Conservation (phyloP, 306 rosid species). For the Astragalus membranaceus region DNA sequence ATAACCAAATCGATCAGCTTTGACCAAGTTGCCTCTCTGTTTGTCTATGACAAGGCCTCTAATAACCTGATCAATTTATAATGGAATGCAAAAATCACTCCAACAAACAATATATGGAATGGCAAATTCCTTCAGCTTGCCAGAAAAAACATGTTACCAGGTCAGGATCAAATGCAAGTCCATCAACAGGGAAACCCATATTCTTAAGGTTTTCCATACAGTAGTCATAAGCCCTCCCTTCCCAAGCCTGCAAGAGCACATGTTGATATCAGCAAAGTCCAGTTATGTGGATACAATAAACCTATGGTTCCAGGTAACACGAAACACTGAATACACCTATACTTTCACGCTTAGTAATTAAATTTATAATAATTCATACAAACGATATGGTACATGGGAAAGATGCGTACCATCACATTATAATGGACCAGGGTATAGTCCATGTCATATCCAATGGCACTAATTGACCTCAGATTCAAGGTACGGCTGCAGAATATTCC, state of each 20-base stretch:
- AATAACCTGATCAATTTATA: conserved; percentile 61
- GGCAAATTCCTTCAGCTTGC: conserved; percentile 21
- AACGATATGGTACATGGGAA: conserved; percentile 4
- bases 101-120: conserved; percentile 13
- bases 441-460: conserved; percentile 99
- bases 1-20: conserved; percentile 96
- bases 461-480: conserved; percentile 86
- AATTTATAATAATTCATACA: conserved; percentile 13
- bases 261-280: conserved; percentile 16
- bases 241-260: conserved; percentile 76
- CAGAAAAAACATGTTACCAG: conserved; percentile 50
- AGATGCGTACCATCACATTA: conserved; percentile 67
- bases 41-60: conserved; percentile 99
- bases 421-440: conserved; percentile 95
- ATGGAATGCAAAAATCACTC: conserved; percentile 9
- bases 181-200: conserved; percentile 88
- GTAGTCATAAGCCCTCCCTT: conserved; percentile 95
- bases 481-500: conserved; percentile 95
- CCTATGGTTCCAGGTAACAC: conserved; percentile 8
- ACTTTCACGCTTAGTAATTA: neutral
- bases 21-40: conserved; percentile 91
- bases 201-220: conserved; percentile 87
- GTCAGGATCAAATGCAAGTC: conserved; percentile 88
- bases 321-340: conserved; percentile 7
- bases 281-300: neutral